A percentile compares a stretch with the other conserved stretches of the same genome.
These are phyloP conservation scores for Juglanconis oblonga DNA, from an alignment of 2,329 filamentous ascomycete species.

Conservation along the genomic window DNA sequence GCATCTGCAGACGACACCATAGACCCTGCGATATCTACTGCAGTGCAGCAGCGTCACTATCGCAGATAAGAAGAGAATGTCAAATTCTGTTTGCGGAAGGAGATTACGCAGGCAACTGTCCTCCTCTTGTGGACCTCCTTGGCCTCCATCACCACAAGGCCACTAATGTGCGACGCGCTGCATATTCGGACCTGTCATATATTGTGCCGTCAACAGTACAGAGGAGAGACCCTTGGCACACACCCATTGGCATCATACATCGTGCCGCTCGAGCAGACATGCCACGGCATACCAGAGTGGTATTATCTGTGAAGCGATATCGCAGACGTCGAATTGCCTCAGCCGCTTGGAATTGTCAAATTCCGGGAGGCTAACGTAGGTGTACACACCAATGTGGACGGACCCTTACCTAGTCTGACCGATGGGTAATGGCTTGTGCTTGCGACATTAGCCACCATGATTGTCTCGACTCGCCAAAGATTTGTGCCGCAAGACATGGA, in stretches of 20 bases:
- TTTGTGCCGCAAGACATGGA: too few species aligned
- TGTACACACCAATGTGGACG: not conserved
- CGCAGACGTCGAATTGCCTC: not conserved
- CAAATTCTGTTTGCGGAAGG: slow-evolving; percentile 1
- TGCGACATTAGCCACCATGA: too few species aligned
- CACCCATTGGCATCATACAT: not conserved
- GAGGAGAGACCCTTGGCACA: too few species aligned
- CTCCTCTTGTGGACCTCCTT: not conserved
- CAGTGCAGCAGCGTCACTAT: too few species aligned
- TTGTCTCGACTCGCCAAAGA: too few species aligned
- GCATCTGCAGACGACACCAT: too few species aligned
- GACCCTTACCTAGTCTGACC: not conserved
- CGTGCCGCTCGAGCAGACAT: not conserved
- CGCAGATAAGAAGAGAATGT: too few species aligned
- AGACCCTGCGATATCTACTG: too few species aligned
- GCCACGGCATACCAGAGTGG: not conserved
- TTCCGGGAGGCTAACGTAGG: not conserved
- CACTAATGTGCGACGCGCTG: not conserved
- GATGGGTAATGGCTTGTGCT: not conserved
- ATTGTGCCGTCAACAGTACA: not conserved
- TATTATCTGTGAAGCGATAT: not conserved
- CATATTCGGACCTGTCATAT: not conserved
- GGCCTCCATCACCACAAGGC: not conserved
- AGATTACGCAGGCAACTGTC: slow-evolving; percentile 9
- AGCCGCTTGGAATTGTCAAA: not conserved